These are phyloP conservation scores for Rhodocollybia butyracea DNA, from an alignment of 768 basidiomycete species.

Conservation along the genomic window DNA sequence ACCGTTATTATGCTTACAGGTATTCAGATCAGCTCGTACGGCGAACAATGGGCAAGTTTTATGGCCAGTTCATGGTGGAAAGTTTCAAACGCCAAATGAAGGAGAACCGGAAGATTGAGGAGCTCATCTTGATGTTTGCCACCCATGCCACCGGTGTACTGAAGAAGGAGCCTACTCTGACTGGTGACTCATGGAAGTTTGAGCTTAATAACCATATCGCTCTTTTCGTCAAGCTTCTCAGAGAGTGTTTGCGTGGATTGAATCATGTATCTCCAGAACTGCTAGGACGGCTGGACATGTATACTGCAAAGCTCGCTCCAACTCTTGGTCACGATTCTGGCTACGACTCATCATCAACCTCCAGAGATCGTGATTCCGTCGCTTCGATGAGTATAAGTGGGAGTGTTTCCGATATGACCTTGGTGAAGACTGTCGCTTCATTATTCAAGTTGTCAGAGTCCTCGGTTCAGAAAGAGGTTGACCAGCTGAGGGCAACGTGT, in stretches of 20 bases:
- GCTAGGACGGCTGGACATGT: conserved; percentile 75
- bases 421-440: conserved; percentile 64
- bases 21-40: conserved; percentile 90
- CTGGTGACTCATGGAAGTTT: conserved; percentile 87
- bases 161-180: conserved; percentile 83
- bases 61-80: conserved; percentile 83
- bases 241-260: conserved; percentile 71
- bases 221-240: conserved; percentile 80
- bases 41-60: conserved; percentile 89
- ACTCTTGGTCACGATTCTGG: conserved; percentile 60
- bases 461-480: conserved; percentile 71
- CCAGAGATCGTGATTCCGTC: conserved; percentile 54
- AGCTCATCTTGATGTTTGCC: conserved; percentile 94
- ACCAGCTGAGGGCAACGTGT: conserved; percentile 57
- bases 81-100: conserved; percentile 88
- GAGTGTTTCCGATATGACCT: conserved; percentile 70
- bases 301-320: conserved; percentile 76
- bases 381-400: conserved; percentile 30
- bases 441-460: conserved; percentile 74
- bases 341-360: conserved; percentile 60
- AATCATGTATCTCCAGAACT: conserved; percentile 85
- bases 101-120: conserved; percentile 96
- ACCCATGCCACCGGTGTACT: conserved; percentile 85
- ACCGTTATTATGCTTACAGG: conserved; percentile 41
- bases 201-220: conserved; percentile 92